Conservation (phyloP, 2,329 filamentous ascomycete species). For the Hypoxylon sp. region DNA sequence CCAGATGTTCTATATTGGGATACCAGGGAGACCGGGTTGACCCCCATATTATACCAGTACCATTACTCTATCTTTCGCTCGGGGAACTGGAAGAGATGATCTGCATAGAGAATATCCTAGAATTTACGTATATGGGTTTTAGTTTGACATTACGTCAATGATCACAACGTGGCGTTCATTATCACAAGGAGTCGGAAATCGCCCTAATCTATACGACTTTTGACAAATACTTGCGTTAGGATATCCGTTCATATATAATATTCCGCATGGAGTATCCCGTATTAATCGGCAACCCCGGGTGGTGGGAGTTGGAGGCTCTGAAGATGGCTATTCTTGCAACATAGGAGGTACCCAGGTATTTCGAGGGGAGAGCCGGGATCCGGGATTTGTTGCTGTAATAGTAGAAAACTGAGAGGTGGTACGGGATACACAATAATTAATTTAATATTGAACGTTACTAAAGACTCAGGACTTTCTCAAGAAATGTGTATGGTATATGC, state of each 20-base stretch:
- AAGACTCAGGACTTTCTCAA: no score
- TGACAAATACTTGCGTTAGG: constrained; percentile 26
- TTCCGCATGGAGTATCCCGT: neutral
- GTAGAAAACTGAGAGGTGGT: neutral
- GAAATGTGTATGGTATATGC: no score
- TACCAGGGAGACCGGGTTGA: constrained; percentile 1
- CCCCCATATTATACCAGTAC: neutral
- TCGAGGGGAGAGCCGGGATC: neutral
- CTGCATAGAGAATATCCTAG: constrained; percentile 10
- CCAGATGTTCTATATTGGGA: constrained; percentile 39
- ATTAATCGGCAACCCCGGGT: neutral
- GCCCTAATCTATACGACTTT: neutral
- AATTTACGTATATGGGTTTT: constrained; percentile 4
- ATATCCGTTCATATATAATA: neutral
- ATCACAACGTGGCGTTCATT: neutral
- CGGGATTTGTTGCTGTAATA: no score
- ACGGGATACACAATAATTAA: no score
- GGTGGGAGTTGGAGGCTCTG: neutral
- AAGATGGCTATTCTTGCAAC: neutral
- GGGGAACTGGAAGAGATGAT: constrained; percentile 38
- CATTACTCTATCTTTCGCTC: constrained; percentile 2
- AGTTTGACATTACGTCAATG: neutral
- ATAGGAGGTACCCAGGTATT: neutral
- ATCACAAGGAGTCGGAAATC: neutral
- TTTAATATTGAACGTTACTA: no score